These are phyloP conservation scores for Setaria italica DNA, from an alignment of 202 grass and related monocot genomes.

Conservation along the genomic window DNA sequence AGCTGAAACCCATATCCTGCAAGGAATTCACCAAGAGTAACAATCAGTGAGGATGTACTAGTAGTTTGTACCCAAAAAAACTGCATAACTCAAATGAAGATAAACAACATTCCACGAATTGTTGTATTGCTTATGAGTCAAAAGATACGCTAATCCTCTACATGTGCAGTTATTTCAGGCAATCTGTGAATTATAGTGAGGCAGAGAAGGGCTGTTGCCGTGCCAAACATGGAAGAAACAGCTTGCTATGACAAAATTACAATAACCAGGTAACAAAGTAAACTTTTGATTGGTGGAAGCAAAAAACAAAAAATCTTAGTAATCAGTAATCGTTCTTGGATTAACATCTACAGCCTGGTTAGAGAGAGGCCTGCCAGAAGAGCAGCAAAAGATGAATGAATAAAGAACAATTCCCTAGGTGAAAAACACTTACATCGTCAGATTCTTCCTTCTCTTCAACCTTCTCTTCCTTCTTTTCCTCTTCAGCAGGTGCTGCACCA, in stretches of 20 bases:
- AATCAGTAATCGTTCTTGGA: too few relatives aligned
- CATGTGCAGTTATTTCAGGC: neutral
- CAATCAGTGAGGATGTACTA: neutral
- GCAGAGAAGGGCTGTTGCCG: neutral
- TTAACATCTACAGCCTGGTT: neutral
- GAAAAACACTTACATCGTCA: slow-evolving; percentile 57
- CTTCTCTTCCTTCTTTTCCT: slow-evolving; percentile 75
- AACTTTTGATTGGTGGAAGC: neutral
- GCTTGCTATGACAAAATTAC: neutral
- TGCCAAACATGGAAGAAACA: neutral
- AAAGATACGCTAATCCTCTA: neutral
- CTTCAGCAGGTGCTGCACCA: slow-evolving; percentile 53
- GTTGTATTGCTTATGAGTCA: neutral
- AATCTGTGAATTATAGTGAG: neutral
- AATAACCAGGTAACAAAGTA: neutral
- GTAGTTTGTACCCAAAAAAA: neutral
- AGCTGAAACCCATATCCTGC: slow-evolving; percentile 78
- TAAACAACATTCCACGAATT: neutral
- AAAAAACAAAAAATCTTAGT: neutral
- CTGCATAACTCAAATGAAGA: neutral
- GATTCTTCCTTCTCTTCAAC: slow-evolving; percentile 82
- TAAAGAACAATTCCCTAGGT: neutral
- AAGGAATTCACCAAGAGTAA: slow-evolving; percentile 11
- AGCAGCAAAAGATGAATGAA: neutral
- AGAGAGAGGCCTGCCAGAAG: neutral